Conservation (phyloP, 192 early-diverging fungal species). For the Coemansia erecta region DNA sequence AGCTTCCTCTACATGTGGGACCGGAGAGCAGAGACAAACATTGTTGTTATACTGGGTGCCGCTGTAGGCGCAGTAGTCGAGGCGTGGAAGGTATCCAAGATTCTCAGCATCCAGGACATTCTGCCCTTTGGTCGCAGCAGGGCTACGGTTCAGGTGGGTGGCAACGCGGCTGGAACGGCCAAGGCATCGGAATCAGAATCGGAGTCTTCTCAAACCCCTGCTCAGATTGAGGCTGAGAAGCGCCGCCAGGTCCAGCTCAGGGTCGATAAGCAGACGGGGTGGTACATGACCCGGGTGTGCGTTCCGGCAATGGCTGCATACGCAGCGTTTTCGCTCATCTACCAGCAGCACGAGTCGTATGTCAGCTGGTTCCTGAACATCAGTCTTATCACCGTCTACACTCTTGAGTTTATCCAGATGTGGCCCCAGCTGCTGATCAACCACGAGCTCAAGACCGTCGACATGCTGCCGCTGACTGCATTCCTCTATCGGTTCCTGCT, state of each 20-base stretch:
- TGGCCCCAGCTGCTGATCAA: slow-evolving; percentile 61
- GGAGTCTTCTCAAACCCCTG: not conserved
- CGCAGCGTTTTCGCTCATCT: slow-evolving; percentile 53
- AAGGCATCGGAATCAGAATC: not conserved
- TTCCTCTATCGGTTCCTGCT: slow-evolving; percentile 57
- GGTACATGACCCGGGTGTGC: slow-evolving; percentile 52
- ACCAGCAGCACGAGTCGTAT: slow-evolving; percentile 49
- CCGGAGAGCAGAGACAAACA: slow-evolving; percentile 47
- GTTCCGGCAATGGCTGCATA: slow-evolving; percentile 51
- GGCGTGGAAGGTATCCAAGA: slow-evolving; percentile 55
- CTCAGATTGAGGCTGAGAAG: slow-evolving; percentile 1
- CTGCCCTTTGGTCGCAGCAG: not conserved
- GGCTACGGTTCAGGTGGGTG: not conserved
- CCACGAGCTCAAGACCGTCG: slow-evolving; percentile 57
- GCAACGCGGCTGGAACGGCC: not conserved
- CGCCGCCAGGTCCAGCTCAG: slow-evolving; percentile 38
- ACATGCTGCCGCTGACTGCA: slow-evolving; percentile 56
- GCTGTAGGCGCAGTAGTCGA: slow-evolving; percentile 51
- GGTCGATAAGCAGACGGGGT: slow-evolving; percentile 51
- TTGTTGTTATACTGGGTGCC: slow-evolving; percentile 51
- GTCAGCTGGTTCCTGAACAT: slow-evolving; percentile 55
- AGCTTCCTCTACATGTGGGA: slow-evolving; percentile 56
- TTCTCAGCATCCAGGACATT: slow-evolving; percentile 24
- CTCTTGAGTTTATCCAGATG: slow-evolving; percentile 60
- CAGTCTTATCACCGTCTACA: slow-evolving; percentile 55